Percentiles rank a stretch among this genome's conserved stretches.
These are phyloP conservation scores for Meira nashicola DNA, from an alignment of 1,284 basidiomycete species.

Conservation along the genomic window DNA sequence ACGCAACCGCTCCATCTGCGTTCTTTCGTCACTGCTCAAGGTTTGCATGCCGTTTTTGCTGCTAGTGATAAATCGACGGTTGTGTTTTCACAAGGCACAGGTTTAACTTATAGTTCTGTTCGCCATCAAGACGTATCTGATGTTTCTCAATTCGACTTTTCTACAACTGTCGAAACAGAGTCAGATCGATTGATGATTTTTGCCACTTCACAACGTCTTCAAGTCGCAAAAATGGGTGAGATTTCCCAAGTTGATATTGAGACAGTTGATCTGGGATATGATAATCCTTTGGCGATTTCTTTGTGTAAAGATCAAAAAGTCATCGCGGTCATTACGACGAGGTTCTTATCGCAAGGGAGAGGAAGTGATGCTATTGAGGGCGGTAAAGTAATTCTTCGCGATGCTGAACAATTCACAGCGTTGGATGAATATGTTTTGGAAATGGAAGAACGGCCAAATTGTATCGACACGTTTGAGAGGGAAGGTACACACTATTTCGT, in stretches of 20 bases:
- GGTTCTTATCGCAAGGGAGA: slow-evolving; percentile 26
- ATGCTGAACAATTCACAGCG: slow-evolving; percentile 6
- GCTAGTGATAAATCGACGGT: slow-evolving; percentile 46
- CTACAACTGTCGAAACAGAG: neutral
- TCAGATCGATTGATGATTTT: slow-evolving; percentile 24
- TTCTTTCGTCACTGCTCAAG: slow-evolving; percentile 26
- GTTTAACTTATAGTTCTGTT: slow-evolving; percentile 45
- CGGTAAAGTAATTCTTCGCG: slow-evolving; percentile 11
- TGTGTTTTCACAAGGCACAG: slow-evolving; percentile 34
- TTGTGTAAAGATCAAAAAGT: slow-evolving; percentile 21
- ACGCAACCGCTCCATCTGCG: slow-evolving; percentile 64
- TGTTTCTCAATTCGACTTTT: slow-evolving; percentile 25
- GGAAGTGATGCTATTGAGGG: slow-evolving; percentile 3
- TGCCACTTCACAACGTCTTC: slow-evolving; percentile 24
- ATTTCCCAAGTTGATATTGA: slow-evolving; percentile 47
- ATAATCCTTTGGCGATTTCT: slow-evolving; percentile 51
- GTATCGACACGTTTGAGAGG: slow-evolving; percentile 21
- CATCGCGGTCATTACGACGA: slow-evolving; percentile 28
- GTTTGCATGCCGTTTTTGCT: slow-evolving; percentile 38
- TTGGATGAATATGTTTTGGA: slow-evolving; percentile 28
- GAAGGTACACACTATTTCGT: slow-evolving; percentile 18
- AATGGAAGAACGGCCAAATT: slow-evolving; percentile 39
- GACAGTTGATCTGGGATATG: slow-evolving; percentile 48
- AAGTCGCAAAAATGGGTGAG: slow-evolving; percentile 41
- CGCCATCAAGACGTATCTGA: slow-evolving; percentile 35